phyloP scores from a whole-genome alignment of 2,329 filamentous ascomycete genomes.

The Penicillium sp. region DNA sequence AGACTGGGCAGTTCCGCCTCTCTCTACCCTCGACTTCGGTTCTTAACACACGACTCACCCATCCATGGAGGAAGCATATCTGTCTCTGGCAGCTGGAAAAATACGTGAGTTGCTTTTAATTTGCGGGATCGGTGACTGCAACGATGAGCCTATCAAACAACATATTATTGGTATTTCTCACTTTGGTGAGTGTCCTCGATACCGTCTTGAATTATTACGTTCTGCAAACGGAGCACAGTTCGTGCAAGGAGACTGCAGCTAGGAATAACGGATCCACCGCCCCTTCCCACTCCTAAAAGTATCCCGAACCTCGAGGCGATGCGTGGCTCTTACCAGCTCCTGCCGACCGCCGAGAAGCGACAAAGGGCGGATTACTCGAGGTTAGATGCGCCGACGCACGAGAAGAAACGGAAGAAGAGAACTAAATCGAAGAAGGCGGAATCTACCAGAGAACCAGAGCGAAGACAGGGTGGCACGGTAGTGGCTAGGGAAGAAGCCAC shows the following conservation, averaged over 20 bases:
- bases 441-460: background rate
- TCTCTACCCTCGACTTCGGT: no score
- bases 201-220: background rate
- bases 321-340: conserved; percentile 8
- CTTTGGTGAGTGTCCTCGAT: conserved; percentile 1
- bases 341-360: conserved; percentile 1
- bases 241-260: conserved; percentile 1
- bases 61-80: no score
- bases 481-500: background rate
- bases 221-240: conserved; percentile 4
- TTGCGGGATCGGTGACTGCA: conserved; percentile 1
- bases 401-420: background rate
- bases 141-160: conserved; percentile 5
- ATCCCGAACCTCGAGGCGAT: conserved; percentile 6
- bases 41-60: no score
- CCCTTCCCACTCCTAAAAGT: conserved; percentile 5
- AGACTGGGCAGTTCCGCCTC: no score
- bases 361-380: background rate
- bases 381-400: background rate
- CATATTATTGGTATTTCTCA: conserved; percentile 6
- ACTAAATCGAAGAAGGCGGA: background rate
- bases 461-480: background rate
- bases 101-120: conserved; percentile 1
- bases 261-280: conserved; percentile 8
- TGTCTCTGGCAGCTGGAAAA: conserved; percentile 5